phyloP scores from a whole-genome alignment of 768 basidiomycete genomes.

The Mycena vulgaris region DNA sequence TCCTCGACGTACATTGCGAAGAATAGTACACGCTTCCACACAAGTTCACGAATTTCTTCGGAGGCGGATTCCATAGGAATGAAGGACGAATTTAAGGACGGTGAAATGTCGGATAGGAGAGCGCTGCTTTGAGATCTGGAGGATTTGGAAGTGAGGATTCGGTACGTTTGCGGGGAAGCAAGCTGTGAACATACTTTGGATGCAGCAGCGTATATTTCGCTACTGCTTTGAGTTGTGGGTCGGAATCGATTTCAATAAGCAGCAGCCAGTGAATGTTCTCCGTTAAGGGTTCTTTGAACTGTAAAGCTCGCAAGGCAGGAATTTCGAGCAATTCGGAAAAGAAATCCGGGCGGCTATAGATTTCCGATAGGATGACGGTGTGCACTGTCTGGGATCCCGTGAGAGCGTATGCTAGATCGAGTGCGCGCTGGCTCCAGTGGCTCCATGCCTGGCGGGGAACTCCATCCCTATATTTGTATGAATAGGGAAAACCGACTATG shows the following conservation, averaged over 20 bases:
- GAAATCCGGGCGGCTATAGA: not conserved
- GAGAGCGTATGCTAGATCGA: not conserved
- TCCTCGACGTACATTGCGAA: slow-evolving; percentile 10
- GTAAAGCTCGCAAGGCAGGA: not conserved
- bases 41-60: not conserved
- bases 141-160: not conserved
- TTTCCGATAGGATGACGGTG: not conserved
- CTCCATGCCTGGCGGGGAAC: too few relatives aligned
- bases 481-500: slow-evolving; percentile 6
- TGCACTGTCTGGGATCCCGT: not conserved
- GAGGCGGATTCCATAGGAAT: slow-evolving; percentile 11
- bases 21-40: slow-evolving; percentile 12
- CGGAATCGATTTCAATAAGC: not conserved
- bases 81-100: slow-evolving; percentile 19
- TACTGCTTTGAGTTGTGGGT: not conserved
- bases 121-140: not conserved
- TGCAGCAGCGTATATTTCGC: not conserved
- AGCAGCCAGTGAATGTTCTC: too few relatives aligned
- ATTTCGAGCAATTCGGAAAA: not conserved
- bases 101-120: slow-evolving; percentile 3
- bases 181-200: not conserved
- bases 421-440: not conserved
- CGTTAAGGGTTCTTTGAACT: not conserved
- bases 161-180: not conserved
- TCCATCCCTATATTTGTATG: too few relatives aligned